Conservation (phyloP, 345 rosid genomes). For the Gossypium stocksii region DNA sequence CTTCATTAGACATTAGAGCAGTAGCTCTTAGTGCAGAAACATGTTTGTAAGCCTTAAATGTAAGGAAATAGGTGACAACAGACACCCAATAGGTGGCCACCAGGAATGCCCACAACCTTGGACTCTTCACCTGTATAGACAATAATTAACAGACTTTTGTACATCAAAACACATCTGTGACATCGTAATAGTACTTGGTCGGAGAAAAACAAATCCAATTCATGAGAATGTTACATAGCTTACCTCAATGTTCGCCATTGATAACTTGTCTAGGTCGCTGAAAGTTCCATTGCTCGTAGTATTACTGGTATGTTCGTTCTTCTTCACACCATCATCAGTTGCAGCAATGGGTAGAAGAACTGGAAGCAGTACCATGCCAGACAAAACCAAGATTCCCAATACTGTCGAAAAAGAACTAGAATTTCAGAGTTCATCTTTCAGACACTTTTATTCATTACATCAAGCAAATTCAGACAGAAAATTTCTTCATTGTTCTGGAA, state of each 20-base stretch:
- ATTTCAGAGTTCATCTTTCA: neutral
- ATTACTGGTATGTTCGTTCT: neutral
- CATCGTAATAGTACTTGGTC: neutral
- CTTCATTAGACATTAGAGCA: slow-evolving; percentile 63
- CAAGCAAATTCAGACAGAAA: neutral
- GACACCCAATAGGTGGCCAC: slow-evolving; percentile 70
- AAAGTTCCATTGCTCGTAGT: slow-evolving; percentile 46
- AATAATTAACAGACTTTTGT: no score
- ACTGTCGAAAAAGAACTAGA: slow-evolving; percentile 27
- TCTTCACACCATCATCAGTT: slow-evolving; percentile 39
- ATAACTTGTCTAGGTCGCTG: slow-evolving; percentile 63
- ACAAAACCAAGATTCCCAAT: slow-evolving; percentile 60
- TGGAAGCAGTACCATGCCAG: slow-evolving; percentile 66
- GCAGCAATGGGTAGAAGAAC: slow-evolving; percentile 74
- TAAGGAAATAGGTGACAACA: slow-evolving; percentile 58
- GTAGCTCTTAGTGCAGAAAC: slow-evolving; percentile 63
- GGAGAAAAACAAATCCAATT: neutral
- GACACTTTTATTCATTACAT: neutral
- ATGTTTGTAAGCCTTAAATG: slow-evolving; percentile 84
- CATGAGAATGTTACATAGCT: slow-evolving; percentile 18
- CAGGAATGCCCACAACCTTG: slow-evolving; percentile 77
- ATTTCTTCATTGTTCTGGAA: neutral
- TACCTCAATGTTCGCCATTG: slow-evolving; percentile 74
- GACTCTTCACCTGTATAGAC: slow-evolving; percentile 37
- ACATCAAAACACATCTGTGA: neutral